A percentile compares a stretch with the other conserved stretches of the same genome.
Conservation (phyloP, 2,329 filamentous ascomycete species). For the Blumeriella jaapii region DNA sequence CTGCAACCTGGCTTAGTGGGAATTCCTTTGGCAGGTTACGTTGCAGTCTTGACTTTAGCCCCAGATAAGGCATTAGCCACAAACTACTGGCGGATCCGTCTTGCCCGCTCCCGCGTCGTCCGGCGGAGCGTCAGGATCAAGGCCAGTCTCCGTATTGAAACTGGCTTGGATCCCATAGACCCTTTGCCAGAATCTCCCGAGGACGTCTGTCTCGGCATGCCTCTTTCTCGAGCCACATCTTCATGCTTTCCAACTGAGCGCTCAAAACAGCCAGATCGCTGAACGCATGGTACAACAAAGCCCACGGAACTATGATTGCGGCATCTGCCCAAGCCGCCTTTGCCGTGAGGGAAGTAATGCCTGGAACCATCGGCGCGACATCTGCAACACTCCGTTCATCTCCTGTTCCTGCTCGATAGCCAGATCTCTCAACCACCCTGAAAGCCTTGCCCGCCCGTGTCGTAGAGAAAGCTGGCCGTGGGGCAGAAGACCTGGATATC, state of each 20-base stretch:
- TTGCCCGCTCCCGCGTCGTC: constrained; percentile 30
- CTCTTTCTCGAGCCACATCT: constrained; percentile 16
- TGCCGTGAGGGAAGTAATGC: not conserved
- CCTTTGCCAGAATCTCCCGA: constrained; percentile 12
- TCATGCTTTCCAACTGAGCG: constrained; percentile 7
- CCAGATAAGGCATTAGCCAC: constrained; percentile 39
- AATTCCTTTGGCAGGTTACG: not conserved
- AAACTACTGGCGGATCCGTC: constrained; percentile 30
- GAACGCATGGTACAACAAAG: constrained; percentile 7
- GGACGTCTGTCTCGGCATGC: constrained; percentile 27
- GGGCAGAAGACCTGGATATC: constrained; percentile 35
- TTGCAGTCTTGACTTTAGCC: too few species aligned
- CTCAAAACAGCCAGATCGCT: constrained; percentile 3
- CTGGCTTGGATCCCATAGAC: constrained; percentile 31
- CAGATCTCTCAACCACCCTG: constrained; percentile 33
- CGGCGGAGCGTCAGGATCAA: constrained; percentile 35
- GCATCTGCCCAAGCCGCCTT: constrained; percentile 9
- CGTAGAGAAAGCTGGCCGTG: constrained; percentile 34
- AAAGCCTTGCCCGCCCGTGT: constrained; percentile 30
- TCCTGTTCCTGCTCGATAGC: constrained; percentile 9
- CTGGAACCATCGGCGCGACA: constrained; percentile 6
- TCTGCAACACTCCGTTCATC: constrained; percentile 3
- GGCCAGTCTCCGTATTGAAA: constrained; percentile 37
- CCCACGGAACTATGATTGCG: constrained; percentile 10
- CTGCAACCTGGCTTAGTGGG: too few species aligned